A percentile compares a stretch with the other conserved stretches of the same genome.
phyloP scores from a whole-genome alignment of 1,284 basidiomycete species.

The Sanghuangporus sanghuang region DNA sequence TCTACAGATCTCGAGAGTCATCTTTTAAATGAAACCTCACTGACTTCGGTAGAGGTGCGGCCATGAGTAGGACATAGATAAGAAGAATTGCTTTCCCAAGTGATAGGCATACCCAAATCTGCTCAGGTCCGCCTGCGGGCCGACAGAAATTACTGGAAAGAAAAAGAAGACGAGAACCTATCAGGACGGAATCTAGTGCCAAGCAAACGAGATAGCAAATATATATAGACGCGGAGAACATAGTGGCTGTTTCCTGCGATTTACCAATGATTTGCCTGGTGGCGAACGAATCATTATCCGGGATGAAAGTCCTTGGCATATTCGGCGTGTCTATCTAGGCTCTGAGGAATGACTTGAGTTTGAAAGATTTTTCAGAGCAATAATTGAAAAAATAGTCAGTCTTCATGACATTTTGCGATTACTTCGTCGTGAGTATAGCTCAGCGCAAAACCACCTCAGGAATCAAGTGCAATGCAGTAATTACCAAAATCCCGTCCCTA shows the following conservation, averaged over 20 bases:
- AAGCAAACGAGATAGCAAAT: neutral
- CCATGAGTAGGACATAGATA: neutral
- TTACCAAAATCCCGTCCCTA: constrained; percentile 14
- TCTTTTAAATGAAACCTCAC: neutral
- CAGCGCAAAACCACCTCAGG: neutral
- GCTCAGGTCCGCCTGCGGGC: no score
- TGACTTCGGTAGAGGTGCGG: neutral
- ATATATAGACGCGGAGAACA: neutral
- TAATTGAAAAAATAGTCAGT: neutral
- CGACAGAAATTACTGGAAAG: neutral
- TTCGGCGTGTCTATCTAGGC: neutral
- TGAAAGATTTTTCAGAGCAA: neutral
- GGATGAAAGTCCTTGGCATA: neutral
- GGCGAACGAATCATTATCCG: neutral
- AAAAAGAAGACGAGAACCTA: neutral
- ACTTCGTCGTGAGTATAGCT: neutral
- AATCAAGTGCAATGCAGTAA: neutral
- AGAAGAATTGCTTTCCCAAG: neutral
- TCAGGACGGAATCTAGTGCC: neutral
- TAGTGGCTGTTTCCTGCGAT: neutral
- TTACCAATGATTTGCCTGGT: neutral
- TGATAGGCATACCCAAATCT: no score
- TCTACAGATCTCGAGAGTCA: neutral
- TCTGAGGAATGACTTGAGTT: no score
- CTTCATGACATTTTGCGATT: neutral